Evolutionary conservation across 1,284 basidiomycete species (phyloP).

Genomic region (Porodaedalea pini): DNA sequence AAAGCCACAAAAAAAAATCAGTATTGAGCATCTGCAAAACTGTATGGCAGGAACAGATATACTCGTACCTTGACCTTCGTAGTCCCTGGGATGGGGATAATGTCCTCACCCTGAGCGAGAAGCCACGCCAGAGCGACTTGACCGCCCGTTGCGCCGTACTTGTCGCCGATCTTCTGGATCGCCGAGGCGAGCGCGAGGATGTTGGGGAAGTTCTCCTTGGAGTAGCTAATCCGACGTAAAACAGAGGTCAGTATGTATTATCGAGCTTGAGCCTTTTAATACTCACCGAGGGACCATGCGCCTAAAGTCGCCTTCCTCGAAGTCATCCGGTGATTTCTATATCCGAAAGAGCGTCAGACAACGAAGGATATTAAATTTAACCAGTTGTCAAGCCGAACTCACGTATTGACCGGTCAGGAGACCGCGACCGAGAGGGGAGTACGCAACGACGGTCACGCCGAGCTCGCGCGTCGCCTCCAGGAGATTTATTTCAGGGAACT

Average conservation of each 20-base stretch:
- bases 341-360: neutral
- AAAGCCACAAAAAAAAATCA: neutral
- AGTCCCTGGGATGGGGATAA: slow-evolving; percentile 54
- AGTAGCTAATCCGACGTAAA: slow-evolving; percentile 32
- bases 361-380: neutral
- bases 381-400: slow-evolving; percentile 21
- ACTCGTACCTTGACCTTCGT: slow-evolving; percentile 38
- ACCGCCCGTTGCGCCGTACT: slow-evolving; percentile 46
- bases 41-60: neutral
- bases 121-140: slow-evolving; percentile 64
- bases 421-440: slow-evolving; percentile 61
- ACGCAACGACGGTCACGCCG: slow-evolving; percentile 53
- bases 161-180: slow-evolving; percentile 42
- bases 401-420: slow-evolving; percentile 56
- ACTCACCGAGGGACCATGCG: slow-evolving; percentile 20
- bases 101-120: slow-evolving; percentile 47
- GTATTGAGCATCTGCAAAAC: neutral
- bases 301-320: slow-evolving; percentile 49
- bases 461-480: slow-evolving; percentile 50
- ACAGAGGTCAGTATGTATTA: neutral
- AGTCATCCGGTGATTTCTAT: slow-evolving; percentile 47
- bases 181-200: slow-evolving; percentile 50
- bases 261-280: neutral
- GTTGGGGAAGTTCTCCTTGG: slow-evolving; percentile 52
- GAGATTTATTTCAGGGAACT: slow-evolving; percentile 44